Evolutionary conservation across 2,329 filamentous ascomycete genomes (phyloP), one percentile per base, ranked within the genome.

Genomic region (Cladophialophora immunda): DNA sequence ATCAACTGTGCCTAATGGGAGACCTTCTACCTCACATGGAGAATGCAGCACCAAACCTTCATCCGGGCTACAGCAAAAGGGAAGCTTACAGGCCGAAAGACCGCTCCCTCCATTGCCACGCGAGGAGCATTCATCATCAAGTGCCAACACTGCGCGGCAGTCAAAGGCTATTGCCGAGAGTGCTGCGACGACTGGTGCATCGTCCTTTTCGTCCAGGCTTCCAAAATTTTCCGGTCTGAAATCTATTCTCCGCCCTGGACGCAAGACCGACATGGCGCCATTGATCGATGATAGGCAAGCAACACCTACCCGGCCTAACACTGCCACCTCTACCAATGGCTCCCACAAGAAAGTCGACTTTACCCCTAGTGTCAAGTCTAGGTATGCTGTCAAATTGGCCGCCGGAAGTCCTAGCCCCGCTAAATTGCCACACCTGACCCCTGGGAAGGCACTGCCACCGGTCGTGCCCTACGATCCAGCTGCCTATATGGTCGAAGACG

Each of bases 331-430:
- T 5, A 45, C 55, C 19, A 59, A 52, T 15, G 71, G 68, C 17
- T 89, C 89, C 34, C 85, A 89, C 27, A 91, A 89, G 77, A 97
- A 96, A 81, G 92, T 97, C 38, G 89, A 91, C 58, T 97, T 97
- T 74, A 93, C 91, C 0, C 90, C 89, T 0, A 89, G 88, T 68
- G 89, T 89, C 38, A 86, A 92, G 69, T 77, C 78, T 60, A 76
- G 75, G 32, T 74, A 80, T 63, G 76, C 77, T 15, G 71, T 77
- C n/a, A 69, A 75, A 38, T 69, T 78, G 17, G 71, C 75, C 4
- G 70, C 66, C 22, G 67, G 58, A 32, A 81, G 80, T 32, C 80
- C 80, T 5, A 80, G 79, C 11, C 80, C 79, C 2, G 80, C 78
- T 27, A 82, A 80, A 66, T 72, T 78, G 25, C 76, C 76, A 57